phyloP scores from a whole-genome alignment of 2,329 filamentous ascomycete genomes.

The Sphaerulina musiva region DNA sequence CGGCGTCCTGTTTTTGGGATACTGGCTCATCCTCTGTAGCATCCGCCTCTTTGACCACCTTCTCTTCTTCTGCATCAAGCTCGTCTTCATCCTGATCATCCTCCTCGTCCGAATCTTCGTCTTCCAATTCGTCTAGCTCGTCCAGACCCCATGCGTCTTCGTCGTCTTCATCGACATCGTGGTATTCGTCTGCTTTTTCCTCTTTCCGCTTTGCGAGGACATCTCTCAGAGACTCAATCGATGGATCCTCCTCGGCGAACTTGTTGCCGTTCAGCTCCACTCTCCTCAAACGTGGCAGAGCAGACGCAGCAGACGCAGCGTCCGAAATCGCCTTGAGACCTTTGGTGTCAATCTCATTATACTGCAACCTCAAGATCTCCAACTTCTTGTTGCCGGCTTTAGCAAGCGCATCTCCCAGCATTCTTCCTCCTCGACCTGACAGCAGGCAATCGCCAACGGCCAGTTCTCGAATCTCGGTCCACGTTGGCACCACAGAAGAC shows the following conservation, averaged over 20 bases:
- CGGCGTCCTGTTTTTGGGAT: conserved; percentile 63
- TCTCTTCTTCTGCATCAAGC: conserved; percentile 61
- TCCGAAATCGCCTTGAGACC: conserved; percentile 65
- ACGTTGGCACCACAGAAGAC: conserved; percentile 64
- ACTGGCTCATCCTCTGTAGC: conserved; percentile 67
- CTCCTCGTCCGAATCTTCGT: conserved; percentile 56
- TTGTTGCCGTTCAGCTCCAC: conserved; percentile 96
- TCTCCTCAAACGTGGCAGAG: conserved; percentile 69
- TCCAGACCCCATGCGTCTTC: conserved; percentile 83
- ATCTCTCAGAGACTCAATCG: conserved; percentile 60
- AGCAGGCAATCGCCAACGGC: conserved; percentile 85
- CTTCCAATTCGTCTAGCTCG: conserved; percentile 77
- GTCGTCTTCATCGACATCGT: conserved; percentile 55
- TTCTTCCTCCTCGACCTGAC: conserved; percentile 65
- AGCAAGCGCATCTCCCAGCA: conserved; percentile 65
- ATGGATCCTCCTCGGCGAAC: conserved; percentile 76
- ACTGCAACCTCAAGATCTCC: conserved; percentile 76
- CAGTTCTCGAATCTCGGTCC: conserved; percentile 72
- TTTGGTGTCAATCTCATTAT: conserved; percentile 82
- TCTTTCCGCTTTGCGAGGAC: conserved; percentile 47
- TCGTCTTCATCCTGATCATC: conserved; percentile 56
- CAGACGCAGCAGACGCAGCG: conserved; percentile 53
- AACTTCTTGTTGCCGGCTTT: conserved; percentile 72
- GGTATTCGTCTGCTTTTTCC: conserved; percentile 47
- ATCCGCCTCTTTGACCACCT: conserved; percentile 61